phyloP scores from a whole-genome alignment of 345 rosid genomes.

The Anastatica hierochuntica region DNA sequence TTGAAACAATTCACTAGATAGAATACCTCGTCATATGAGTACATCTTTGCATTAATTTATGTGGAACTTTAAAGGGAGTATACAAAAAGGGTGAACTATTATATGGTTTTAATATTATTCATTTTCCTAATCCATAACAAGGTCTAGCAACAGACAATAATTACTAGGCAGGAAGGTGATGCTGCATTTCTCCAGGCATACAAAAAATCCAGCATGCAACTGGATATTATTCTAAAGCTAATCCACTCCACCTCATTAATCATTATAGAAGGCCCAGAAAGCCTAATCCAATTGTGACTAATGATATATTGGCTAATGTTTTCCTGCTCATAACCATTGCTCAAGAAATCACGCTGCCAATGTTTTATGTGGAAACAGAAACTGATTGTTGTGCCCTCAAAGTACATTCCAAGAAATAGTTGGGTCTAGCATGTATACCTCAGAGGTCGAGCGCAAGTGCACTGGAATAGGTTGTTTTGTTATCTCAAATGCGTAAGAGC shows the following conservation, averaged over 20 bases:
- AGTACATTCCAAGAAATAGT: not conserved
- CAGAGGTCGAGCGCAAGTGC: slow-evolving; percentile 55
- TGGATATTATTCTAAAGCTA: not conserved
- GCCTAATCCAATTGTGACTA: not conserved
- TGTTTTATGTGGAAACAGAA: no score
- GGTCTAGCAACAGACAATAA: not conserved
- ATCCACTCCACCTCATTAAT: slow-evolving; percentile 1
- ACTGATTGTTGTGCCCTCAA: slow-evolving; percentile 4
- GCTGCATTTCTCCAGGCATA: not conserved
- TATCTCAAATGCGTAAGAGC: slow-evolving; percentile 74
- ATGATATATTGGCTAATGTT: not conserved
- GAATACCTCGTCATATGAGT: not conserved
- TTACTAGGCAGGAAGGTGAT: slow-evolving; percentile 3
- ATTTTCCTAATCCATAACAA: slow-evolving; percentile 1
- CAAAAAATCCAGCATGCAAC: not conserved
- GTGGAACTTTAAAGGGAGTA: not conserved
- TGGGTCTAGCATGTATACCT: slow-evolving; percentile 36
- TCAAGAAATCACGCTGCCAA: no score
- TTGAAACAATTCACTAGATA: slow-evolving; percentile 3
- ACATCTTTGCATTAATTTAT: slow-evolving; percentile 3
- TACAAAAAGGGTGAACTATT: no score
- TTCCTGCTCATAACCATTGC: not conserved
- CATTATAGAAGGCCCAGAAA: not conserved
- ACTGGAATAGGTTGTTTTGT: slow-evolving; percentile 51
- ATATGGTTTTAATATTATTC: no score